phyloP scores from a whole-genome alignment of 2,329 filamentous ascomycete genomes.

The Trichophyton verrucosum region DNA sequence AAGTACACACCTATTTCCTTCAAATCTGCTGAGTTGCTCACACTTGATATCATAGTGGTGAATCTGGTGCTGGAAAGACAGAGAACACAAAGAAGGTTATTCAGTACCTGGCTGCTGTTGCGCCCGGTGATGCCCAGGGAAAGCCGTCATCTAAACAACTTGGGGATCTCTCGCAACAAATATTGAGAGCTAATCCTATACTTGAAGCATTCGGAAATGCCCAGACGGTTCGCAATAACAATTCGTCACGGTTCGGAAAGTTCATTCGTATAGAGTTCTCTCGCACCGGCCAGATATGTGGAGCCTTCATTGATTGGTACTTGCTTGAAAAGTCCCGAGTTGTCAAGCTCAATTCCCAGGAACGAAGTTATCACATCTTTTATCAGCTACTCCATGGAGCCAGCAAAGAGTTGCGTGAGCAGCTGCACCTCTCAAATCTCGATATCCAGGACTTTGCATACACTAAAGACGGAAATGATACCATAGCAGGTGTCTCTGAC shows the following conservation, averaged over 20 bases:
- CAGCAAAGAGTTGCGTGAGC: constrained; percentile 56
- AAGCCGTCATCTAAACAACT: constrained; percentile 53
- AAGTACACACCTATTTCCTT: constrained; percentile 19
- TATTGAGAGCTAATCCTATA: constrained; percentile 89
- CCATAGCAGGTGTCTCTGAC: constrained; percentile 82
- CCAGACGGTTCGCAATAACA: constrained; percentile 95
- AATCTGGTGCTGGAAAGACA: constrained; percentile 95
- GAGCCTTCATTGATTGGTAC: constrained; percentile 98
- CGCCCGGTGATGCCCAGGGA: constrained; percentile 59
- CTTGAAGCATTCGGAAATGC: constrained; percentile 97
- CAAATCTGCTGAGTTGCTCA: constrained; percentile 7
- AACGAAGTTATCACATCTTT: constrained; percentile 95
- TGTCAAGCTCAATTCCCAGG: constrained; percentile 71
- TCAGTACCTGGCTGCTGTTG: constrained; percentile 91
- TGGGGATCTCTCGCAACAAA: constrained; percentile 88
- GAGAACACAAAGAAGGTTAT: constrained; percentile 99
- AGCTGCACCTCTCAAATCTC: constrained; percentile 62
- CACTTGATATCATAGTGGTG: constrained; percentile 43
- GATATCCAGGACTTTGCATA: constrained; percentile 84
- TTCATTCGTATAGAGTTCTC: constrained; percentile 97
- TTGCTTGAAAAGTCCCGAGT: constrained; percentile 96
- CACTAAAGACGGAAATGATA: constrained; percentile 80
- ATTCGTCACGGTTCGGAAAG: constrained; percentile 95
- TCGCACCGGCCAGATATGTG: constrained; percentile 74
- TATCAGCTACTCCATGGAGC: constrained; percentile 89